phyloP scores from a whole-genome alignment of 2,329 filamentous ascomycete genomes.

The Pestalotiopsis sp. region DNA sequence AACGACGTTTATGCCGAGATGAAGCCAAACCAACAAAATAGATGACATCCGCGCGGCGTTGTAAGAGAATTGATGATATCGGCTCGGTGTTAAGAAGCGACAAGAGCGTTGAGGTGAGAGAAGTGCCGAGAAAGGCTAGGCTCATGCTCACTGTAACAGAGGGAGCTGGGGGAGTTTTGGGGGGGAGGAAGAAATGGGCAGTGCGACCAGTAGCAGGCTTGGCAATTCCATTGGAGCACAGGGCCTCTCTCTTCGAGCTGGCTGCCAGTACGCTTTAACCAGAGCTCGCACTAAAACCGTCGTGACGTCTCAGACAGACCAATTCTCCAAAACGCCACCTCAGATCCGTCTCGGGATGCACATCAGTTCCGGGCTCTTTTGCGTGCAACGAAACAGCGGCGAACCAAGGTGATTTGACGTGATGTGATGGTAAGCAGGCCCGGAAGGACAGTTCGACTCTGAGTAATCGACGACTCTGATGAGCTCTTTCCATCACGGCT shows the following conservation, averaged over 20 bases:
- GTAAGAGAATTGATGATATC: too few relatives aligned
- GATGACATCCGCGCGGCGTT: too few relatives aligned
- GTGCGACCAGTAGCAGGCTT: too few relatives aligned
- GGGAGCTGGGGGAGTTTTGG: too few relatives aligned
- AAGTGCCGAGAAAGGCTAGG: too few relatives aligned
- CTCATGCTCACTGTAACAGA: too few relatives aligned
- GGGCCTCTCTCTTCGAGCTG: background rate
- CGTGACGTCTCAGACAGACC: slow-evolving; percentile 31
- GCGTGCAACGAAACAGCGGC: background rate
- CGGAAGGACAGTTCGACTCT: background rate
- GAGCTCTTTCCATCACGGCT: background rate
- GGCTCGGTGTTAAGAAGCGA: too few relatives aligned
- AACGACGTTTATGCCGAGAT: too few relatives aligned
- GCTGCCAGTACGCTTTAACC: slow-evolving; percentile 28
- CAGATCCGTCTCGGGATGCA: slow-evolving; percentile 24
- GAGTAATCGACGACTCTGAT: background rate
- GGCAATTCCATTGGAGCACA: too few relatives aligned
- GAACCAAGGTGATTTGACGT: background rate
- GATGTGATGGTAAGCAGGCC: background rate
- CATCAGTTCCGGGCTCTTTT: slow-evolving; percentile 16
- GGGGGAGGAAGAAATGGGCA: too few relatives aligned
- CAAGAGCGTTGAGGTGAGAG: too few relatives aligned
- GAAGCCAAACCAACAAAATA: too few relatives aligned
- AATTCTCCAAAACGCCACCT: slow-evolving; percentile 25
- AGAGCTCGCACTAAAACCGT: slow-evolving; percentile 35